Evolutionary conservation across 768 basidiomycete genomes (phyloP), one percentile per base, ranked within the genome.

Genomic region (Podaxis sp.): DNA sequence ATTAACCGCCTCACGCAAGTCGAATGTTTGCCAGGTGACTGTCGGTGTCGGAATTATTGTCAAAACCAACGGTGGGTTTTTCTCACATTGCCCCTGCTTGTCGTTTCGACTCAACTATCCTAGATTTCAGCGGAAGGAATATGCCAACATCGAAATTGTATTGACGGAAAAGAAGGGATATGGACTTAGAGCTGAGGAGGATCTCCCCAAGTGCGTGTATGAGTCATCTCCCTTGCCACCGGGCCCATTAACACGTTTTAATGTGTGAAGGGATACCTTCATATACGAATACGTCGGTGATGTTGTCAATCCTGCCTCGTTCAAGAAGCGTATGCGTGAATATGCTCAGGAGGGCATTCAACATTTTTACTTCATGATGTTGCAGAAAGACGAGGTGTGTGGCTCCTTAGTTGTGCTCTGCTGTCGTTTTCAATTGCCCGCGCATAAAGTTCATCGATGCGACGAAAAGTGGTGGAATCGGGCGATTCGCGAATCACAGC

Each of bases 341-440:
- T 99, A 99, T 72, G 96, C 87, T 2, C 85, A 88, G 48, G 93
- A 97, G 72, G 96, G 96, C 17, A 95, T 98, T 66, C 82, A 85
- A 57, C 97, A 99, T 74, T 99, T 99, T 69, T 99, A 99, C 78
- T 99, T 99, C 73, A 99, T 99, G 97, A 96, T 96, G 92, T 76
- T 99, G 63, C 97, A 99, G 77, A 95, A 93, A 72, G 95, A 96
- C 68, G 95, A 99, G 84, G 96, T 95, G 67, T 60, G 86, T 75
- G 13, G 17, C 38, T 44, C 26, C 52, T 33, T 26, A 13, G 62
- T 24, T 42, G 19, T n/a, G 13, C 17, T 24, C 61, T 24, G 15
- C 57, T 9, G 48, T 8, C 39, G 12, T 51, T 40, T 40, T 51
- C 19, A 46, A 46, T 17, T 19, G 12, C 30, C 40, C 52, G 58